Evolutionary conservation across 768 basidiomycete genomes (phyloP).

Genomic region (Podaxis sp.): DNA sequence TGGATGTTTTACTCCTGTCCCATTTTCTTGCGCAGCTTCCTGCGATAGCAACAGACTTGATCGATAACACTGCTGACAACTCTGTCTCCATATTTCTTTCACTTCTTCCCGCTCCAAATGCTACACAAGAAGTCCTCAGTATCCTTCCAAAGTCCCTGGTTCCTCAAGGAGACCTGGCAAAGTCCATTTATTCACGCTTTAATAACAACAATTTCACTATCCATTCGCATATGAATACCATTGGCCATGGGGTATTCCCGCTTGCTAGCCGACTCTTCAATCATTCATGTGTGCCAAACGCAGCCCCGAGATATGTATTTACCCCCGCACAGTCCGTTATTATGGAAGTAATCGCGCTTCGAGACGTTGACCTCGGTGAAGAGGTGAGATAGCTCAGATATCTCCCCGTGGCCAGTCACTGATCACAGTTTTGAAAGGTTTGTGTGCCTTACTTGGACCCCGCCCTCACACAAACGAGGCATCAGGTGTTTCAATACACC

Average conservation of each 20-base stretch:
- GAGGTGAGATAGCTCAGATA: slow-evolving; percentile 44
- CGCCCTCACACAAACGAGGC: slow-evolving; percentile 58
- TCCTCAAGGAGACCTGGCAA: slow-evolving; percentile 26
- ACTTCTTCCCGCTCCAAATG: slow-evolving; percentile 26
- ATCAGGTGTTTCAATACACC: slow-evolving; percentile 50
- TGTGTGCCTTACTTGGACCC: slow-evolving; percentile 77
- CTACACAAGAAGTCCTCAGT: background rate
- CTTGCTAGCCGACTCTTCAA: slow-evolving; percentile 78
- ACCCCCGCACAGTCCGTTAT: slow-evolving; percentile 27
- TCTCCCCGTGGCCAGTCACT: slow-evolving; percentile 7
- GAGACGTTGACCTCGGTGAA: slow-evolving; percentile 50
- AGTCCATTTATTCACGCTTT: slow-evolving; percentile 52
- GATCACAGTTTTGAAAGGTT: slow-evolving; percentile 38
- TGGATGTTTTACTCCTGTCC: slow-evolving; percentile 62
- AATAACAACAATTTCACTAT: slow-evolving; percentile 81
- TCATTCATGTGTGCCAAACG: slow-evolving; percentile 77
- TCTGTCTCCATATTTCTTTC: slow-evolving; percentile 33
- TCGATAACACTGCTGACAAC: slow-evolving; percentile 17
- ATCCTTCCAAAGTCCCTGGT: slow-evolving; percentile 17
- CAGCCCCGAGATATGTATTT: slow-evolving; percentile 56
- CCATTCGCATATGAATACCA: slow-evolving; percentile 64
- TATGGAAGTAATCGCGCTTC: slow-evolving; percentile 67
- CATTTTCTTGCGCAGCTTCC: slow-evolving; percentile 48
- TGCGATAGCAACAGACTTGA: slow-evolving; percentile 15
- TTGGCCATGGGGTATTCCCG: slow-evolving; percentile 76